Conservation (phyloP, 2,329 filamentous ascomycete genomes). For the Penicillium griseofulvum region DNA sequence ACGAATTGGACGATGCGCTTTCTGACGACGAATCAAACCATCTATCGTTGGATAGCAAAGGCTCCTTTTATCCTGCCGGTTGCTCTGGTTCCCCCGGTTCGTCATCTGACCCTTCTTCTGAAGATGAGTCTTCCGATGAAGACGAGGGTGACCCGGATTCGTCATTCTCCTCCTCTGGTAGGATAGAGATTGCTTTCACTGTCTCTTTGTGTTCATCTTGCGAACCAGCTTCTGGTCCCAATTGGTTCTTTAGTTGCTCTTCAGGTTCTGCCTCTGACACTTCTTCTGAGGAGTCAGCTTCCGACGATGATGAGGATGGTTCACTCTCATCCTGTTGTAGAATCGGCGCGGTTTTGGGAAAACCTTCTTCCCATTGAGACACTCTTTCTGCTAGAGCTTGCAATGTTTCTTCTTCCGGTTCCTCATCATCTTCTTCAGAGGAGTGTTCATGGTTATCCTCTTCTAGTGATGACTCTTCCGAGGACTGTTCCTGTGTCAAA, state of each 20-base stretch:
- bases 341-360: too few relatives aligned
- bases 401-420: too few relatives aligned
- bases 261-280: too few relatives aligned
- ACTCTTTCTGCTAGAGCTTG: too few relatives aligned
- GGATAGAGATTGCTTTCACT: neutral
- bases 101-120: neutral
- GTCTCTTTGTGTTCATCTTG: neutral
- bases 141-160: neutral
- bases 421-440: too few relatives aligned
- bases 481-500: neutral
- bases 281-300: neutral
- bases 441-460: neutral
- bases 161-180: neutral
- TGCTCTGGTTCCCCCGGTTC: neutral
- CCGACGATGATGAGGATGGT: neutral
- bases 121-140: neutral
- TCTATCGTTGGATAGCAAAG: too few relatives aligned
- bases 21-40: too few relatives aligned
- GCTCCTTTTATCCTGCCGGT: too few relatives aligned
- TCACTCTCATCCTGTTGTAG: neutral
- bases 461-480: neutral
- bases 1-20: neutral
- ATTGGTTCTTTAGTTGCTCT: neutral
- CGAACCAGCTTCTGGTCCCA: neutral
- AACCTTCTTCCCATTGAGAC: too few relatives aligned